A percentile compares a stretch with the other conserved stretches of the same genome.
Evolutionary conservation across 2,329 filamentous ascomycete genomes (phyloP).

Genomic region (Fusarium guadeloupense): DNA sequence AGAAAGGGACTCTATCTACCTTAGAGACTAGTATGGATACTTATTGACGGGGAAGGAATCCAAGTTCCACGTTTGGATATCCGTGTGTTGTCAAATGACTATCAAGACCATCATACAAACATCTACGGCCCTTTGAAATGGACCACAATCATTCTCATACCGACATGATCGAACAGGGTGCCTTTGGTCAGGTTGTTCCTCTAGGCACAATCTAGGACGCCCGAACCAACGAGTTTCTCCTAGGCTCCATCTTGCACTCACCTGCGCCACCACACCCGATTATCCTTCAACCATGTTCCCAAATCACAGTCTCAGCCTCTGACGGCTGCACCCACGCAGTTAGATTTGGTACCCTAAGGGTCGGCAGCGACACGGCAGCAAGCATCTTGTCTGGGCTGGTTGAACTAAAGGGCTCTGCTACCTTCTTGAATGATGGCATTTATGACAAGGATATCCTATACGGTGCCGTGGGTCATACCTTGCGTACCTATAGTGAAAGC

Average conservation of each 20-base stretch:
- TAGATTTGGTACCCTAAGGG: background rate
- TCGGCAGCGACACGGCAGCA: conserved; percentile 7
- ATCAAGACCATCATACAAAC: background rate
- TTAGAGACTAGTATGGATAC: background rate
- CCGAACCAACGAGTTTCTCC: conserved; percentile 17
- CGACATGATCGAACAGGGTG: background rate
- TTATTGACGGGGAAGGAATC: background rate
- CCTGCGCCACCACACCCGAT: accelerated
- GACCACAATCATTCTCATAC: background rate
- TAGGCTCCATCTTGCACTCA: conserved; percentile 1
- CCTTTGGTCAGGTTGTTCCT: conserved; percentile 12
- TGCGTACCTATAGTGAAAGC: background rate
- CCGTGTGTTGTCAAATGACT: background rate
- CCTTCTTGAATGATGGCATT: conserved; percentile 5
- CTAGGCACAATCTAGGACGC: conserved; percentile 33
- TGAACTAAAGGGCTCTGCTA: conserved; percentile 7
- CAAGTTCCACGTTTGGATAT: no score
- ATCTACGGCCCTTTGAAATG: background rate
- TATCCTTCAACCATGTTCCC: background rate
- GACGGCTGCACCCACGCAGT: background rate
- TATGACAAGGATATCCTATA: accelerated
- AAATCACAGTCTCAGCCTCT: background rate
- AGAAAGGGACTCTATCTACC: background rate
- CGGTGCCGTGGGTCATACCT: background rate
- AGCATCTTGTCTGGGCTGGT: conserved; percentile 15